phyloP scores from a whole-genome alignment of 2,329 filamentous ascomycete species.

The Chaetomiaceae sp. region DNA sequence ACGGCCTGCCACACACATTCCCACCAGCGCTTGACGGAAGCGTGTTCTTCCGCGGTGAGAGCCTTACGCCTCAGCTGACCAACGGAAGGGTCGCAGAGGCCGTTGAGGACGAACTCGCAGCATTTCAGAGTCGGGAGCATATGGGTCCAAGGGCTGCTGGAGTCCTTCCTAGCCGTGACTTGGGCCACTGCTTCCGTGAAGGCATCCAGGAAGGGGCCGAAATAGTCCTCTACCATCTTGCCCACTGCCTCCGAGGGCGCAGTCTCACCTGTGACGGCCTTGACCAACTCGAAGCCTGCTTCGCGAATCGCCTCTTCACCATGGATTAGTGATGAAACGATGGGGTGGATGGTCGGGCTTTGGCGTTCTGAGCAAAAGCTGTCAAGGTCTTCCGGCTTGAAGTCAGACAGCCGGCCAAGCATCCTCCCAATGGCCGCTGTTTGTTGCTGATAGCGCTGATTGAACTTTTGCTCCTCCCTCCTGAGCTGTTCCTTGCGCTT shows the following conservation, averaged over 20 bases:
- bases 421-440: slow-evolving; percentile 64
- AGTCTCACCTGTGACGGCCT: slow-evolving; percentile 68
- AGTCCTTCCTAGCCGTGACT: slow-evolving; percentile 38
- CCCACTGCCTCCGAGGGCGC: slow-evolving; percentile 48
- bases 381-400: slow-evolving; percentile 64
- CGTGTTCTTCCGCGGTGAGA: slow-evolving; percentile 58
- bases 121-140: slow-evolving; percentile 55
- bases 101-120: slow-evolving; percentile 52
- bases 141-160: slow-evolving; percentile 50
- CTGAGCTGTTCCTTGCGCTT: slow-evolving; percentile 43
- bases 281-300: slow-evolving; percentile 75
- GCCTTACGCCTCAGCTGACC: slow-evolving; percentile 52
- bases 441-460: slow-evolving; percentile 46
- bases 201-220: slow-evolving; percentile 41
- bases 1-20: slow-evolving; percentile 76
- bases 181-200: slow-evolving; percentile 41
- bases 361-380: slow-evolving; percentile 63
- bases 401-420: slow-evolving; percentile 74
- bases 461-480: slow-evolving; percentile 64
- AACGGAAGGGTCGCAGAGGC: slow-evolving; percentile 51
- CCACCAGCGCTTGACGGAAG: slow-evolving; percentile 75
- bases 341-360: slow-evolving; percentile 59
- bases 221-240: slow-evolving; percentile 42
- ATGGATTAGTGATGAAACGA: slow-evolving; percentile 77
- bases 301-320: slow-evolving; percentile 75